Evolutionary conservation across 371 early-diverging fungal genomes (phyloP).

Genomic region (Mucor velutinosus): DNA sequence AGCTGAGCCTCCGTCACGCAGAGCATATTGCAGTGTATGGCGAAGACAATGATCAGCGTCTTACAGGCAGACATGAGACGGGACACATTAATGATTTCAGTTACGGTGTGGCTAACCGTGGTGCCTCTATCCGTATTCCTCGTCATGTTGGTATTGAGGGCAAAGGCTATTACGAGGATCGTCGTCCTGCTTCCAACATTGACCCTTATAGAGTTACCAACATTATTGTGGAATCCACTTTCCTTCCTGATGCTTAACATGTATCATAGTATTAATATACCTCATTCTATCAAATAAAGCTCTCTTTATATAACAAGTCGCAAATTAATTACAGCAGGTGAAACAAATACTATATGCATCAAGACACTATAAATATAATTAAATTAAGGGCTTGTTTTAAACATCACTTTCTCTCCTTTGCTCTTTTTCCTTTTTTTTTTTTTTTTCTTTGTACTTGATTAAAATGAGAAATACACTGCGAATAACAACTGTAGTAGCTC

Average conservation of each 20-base stretch:
- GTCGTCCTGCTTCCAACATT: slow-evolving; percentile 58
- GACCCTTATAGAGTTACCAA: slow-evolving; percentile 53
- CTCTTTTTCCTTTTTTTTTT: background rate
- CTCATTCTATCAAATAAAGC: background rate
- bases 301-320: background rate
- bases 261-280: background rate
- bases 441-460: background rate
- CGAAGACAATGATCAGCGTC: slow-evolving; percentile 50
- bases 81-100: slow-evolving; percentile 54
- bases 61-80: slow-evolving; percentile 56
- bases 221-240: slow-evolving; percentile 48
- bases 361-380: background rate
- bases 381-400: background rate
- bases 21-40: slow-evolving; percentile 59
- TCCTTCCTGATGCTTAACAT: background rate
- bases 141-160: slow-evolving; percentile 46
- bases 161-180: slow-evolving; percentile 53
- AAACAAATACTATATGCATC: background rate
- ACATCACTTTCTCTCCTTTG: background rate
- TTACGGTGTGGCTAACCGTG: slow-evolving; percentile 53
- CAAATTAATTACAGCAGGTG: background rate
- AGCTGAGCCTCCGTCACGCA: slow-evolving; percentile 40
- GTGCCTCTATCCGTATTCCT: slow-evolving; percentile 58
- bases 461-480: background rate
- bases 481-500: background rate